Base-by-base conservation (phyloP, 768 basidiomycete species). In the Boletus tomentosulus region DNA sequence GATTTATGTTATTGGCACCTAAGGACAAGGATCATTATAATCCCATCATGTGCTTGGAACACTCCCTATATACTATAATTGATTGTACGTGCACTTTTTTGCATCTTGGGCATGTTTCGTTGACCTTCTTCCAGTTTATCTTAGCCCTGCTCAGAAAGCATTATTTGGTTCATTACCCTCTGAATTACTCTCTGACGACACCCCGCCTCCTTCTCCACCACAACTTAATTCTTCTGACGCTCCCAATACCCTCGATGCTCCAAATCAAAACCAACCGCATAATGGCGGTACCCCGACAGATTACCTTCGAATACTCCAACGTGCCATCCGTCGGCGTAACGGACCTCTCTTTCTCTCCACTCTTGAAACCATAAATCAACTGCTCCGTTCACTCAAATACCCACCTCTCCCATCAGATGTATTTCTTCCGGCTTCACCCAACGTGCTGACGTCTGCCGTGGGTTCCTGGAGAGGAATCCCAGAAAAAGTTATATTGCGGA, bases 21-120 rank as follows among this genome's bases (percentile, higher is more conserved):
- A 89, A 84, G 62, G 90, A 93, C 74, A 83, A 83, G 60, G 89
- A 93, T 61, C 88, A 92, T 59, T 93, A 92, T 69, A 87, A 89
- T 65, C 91, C 91, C 13, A 85, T 93, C 52, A 79, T 86, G 76
- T 87, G 87, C 63, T 73, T 93, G 33, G 86, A 89, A 72, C 76
- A 78, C 55, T 79, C 85, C 11, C 69, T 93, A 28, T 78, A 84
- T 66, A 83, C 83, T 46, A 90, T 92, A 44, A 71, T 91, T 54
- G 80, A 88, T 70, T 79, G 88, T 87, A 54, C n/a, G 67, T 59
- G 31, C 81, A 3, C 0, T 65, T n/a, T 31, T 19, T 19, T 33
- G 68, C 5, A n/a, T 31, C 31, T 15, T 35, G 8, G 11, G 12
- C 53, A 6, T 19, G 45, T 22, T 24, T 37, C 38, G 53, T 50